Base-by-base conservation (phyloP, 1,139 yeast species). In the Suhomyces taliae region DNA sequence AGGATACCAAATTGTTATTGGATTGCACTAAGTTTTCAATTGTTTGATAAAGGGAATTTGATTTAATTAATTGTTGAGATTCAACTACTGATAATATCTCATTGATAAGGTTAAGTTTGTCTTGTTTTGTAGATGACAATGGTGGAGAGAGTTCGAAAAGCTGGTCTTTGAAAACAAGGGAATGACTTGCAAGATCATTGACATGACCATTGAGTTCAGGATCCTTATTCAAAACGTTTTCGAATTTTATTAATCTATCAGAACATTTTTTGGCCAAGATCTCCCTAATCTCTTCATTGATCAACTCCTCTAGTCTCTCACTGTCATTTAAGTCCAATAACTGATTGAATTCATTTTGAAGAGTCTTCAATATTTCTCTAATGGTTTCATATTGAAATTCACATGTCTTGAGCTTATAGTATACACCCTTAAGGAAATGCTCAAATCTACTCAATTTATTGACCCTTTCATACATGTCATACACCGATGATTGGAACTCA, bases 271-370 rank as follows among this genome's bases (percentile, higher is more conserved):
- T 57, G 1, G 62, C 50, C n/a, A 85, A 60, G 1, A 74, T 59
- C 0, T 52, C 53, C 15, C 56, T 53, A 2, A 83, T 54, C 15
- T 74, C 72, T 0, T 37, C 41, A 53, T 83, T 82, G 15, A 85
- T 56, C 2, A 61, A 53, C 1, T 51, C 49, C 8, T 73, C 76
- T 50, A 85, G 72, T 0, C 43, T 45, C 0, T 62, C 62, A 12
- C 77, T 54, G 39, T 75, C 70, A 1, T 66, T 58, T 53, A 69
- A 78, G 4, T 75, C 76, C 6, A 67, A 60, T 4, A 83, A 56
- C 14, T 64, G 64, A 46, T 74, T 71, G 8, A 82, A 68, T 27
- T 72, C 61, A 2, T 55, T 55, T 49, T 82, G 85, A 7, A 84
- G 61, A 1, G 53, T 40, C 0, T 49, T 47, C 2, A 83, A 54